phyloP scores from a whole-genome alignment of 768 basidiomycete genomes.

The Symmetrospora coprosmae region DNA sequence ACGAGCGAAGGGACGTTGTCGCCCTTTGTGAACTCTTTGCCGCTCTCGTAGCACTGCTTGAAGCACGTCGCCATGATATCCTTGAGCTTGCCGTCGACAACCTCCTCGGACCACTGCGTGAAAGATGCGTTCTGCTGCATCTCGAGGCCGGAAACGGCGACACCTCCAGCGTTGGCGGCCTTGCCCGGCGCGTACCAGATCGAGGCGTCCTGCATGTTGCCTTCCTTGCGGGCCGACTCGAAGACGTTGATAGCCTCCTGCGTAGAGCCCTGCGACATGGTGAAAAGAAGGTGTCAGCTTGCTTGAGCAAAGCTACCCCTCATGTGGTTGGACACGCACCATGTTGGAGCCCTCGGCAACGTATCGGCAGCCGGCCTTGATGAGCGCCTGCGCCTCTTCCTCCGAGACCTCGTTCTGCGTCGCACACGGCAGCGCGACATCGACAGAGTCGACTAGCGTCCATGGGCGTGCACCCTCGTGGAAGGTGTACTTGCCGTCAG shows the following conservation, averaged over 20 bases:
- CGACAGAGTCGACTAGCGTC: conserved; percentile 49
- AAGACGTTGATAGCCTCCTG: conserved; percentile 59
- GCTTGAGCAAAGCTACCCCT: not conserved
- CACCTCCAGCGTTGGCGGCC: conserved; percentile 52
- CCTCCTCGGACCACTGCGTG: conserved; percentile 49
- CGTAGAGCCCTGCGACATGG: conserved; percentile 46
- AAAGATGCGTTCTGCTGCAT: conserved; percentile 65
- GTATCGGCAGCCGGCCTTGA: conserved; percentile 55
- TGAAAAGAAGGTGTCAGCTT: not conserved
- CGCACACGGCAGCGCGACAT: conserved; percentile 32
- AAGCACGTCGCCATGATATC: conserved; percentile 58
- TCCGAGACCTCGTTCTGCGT: conserved; percentile 53
- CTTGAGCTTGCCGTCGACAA: conserved; percentile 57
- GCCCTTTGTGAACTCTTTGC: conserved; percentile 44
- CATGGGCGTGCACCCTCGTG: conserved; percentile 51
- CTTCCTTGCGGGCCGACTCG: conserved; percentile 47
- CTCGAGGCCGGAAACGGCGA: conserved; percentile 62
- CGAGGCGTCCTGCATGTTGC: conserved; percentile 34
- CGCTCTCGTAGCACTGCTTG: conserved; percentile 47
- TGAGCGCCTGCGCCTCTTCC: conserved; percentile 55
- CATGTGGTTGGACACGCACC: conserved; percentile 34
- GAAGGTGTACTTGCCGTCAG: conserved; percentile 27
- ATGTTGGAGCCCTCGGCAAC: conserved; percentile 67
- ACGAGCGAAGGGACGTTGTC: conserved; percentile 44
- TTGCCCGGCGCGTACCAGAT: conserved; percentile 65